These are phyloP conservation scores for Thalassiosira mediterranea DNA, from an alignment of 352 stramenopile species.

Conservation along the genomic window DNA sequence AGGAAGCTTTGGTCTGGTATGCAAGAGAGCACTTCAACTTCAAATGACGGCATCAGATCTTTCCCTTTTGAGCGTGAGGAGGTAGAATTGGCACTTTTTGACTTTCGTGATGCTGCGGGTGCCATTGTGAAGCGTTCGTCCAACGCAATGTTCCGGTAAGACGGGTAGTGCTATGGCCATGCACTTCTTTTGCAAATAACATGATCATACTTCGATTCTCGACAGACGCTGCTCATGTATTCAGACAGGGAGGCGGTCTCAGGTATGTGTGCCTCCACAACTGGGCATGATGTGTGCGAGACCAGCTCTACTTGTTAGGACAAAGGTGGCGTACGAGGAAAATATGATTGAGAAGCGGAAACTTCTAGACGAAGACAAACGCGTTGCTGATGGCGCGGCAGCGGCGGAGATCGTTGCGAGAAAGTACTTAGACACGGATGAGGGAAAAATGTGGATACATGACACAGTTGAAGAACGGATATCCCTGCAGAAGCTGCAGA, in stretches of 20 bases:
- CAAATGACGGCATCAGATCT: constrained; percentile 41
- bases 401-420: constrained; percentile 32
- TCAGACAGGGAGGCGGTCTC: constrained; percentile 10
- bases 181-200: too few species aligned
- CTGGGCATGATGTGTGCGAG: constrained; percentile 60
- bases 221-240: constrained; percentile 57
- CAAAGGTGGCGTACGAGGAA: constrained; percentile 53
- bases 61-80: constrained; percentile 55
- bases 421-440: constrained; percentile 42
- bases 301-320: constrained; percentile 49
- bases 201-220: too few species aligned
- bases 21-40: constrained; percentile 4
- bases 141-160: constrained; percentile 43
- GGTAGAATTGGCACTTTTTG: constrained; percentile 53
- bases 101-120: constrained; percentile 59
- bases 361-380: constrained; percentile 27
- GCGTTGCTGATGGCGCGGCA: constrained; percentile 26
- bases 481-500: not conserved
- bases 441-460: constrained; percentile 49
- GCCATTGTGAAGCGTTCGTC: constrained; percentile 30
- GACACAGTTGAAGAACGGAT: constrained; percentile 42
- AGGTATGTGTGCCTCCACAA: constrained; percentile 51
- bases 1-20: constrained; percentile 45
- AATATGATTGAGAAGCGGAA: constrained; percentile 52
- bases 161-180: too few species aligned